Evolutionary conservation across 805 yeast species (phyloP), one percentile per base, ranked within the genome.

Genomic region (Ogataea siamensis): DNA sequence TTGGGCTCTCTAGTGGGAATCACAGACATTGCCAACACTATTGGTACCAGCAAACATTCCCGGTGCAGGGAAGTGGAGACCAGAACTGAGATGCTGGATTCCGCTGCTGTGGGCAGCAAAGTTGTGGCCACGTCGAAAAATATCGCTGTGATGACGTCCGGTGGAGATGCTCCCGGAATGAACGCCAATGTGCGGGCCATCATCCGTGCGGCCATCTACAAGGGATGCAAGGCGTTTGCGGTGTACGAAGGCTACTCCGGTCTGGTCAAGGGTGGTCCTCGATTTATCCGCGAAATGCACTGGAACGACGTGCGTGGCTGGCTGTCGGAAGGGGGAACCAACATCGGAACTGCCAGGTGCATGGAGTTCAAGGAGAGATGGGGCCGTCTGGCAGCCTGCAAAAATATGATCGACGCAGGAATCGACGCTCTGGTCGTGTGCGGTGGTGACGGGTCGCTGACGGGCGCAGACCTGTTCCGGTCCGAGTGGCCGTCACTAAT

Each of bases 91-190:
- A 11, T 32, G 14, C 29, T 20, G 20, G 27, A 20, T 4, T 33
- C 31, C 19, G 13, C 19, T 28, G 11, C 32, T 35, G 7, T 10
- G 32, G 31, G 34, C 8, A 21, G 8, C 22, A 26, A 34, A 18
- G 26, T 22, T 13, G 24, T 34, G 16, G 30, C 28, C 10, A 26
- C 22, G 3, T 18, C 44, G 19, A 64, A 72, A 62, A 68, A 80
- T 60, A 78, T 82, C 42, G 89, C 81, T 1, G 84, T 82, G 11
- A 81, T 82, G 87, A 82, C 88, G 1, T 80, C 87, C 1, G 89
- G 89, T 42, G 89, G 89, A 51, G 89, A 82, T 55, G 81, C 87
- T 19, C 89, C 84, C 7, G 89, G 89, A 47, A 82, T 82, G 89
- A 80, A 80, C 55, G 80, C 87, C 3, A 80, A 78, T 23, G 88